These are phyloP conservation scores for Cadophora malorum DNA, from an alignment of 2,329 filamentous ascomycete genomes.

Conservation along the genomic window DNA sequence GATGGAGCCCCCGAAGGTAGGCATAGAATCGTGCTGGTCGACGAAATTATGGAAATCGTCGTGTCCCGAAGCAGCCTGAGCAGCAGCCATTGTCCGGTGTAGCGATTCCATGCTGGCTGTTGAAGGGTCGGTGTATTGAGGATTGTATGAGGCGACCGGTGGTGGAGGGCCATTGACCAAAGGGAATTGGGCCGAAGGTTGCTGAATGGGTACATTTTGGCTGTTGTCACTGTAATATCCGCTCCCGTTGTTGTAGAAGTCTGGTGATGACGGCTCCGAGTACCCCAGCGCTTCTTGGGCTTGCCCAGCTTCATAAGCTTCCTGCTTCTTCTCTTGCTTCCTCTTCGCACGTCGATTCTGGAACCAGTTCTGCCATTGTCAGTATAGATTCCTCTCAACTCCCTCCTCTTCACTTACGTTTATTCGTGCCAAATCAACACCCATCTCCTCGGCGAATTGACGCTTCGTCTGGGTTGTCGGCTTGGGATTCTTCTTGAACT, in stretches of 20 bases:
- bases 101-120: constrained; percentile 42
- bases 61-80: constrained; percentile 32
- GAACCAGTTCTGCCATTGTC: constrained; percentile 67
- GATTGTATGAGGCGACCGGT: constrained; percentile 39
- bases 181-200: constrained; percentile 31
- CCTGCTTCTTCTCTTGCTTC: constrained; percentile 63
- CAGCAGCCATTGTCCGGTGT: constrained; percentile 39
- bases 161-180: constrained; percentile 36
- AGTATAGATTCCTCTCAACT: constrained; percentile 35
- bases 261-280: constrained; percentile 42
- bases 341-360: constrained; percentile 65
- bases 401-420: constrained; percentile 64
- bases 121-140: constrained; percentile 41
- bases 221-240: constrained; percentile 33
- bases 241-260: constrained; percentile 34
- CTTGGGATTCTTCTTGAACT: constrained; percentile 70
- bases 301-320: constrained; percentile 55
- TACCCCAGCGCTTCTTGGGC: constrained; percentile 39
- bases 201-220: constrained; percentile 28
- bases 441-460: constrained; percentile 64
- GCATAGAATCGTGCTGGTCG: constrained; percentile 29
- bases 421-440: constrained; percentile 67
- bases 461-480: constrained; percentile 68
- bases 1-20: constrained; percentile 30
- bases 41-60: constrained; percentile 35